Percentiles rank a stretch among this genome's conserved stretches.
Conservation (phyloP, 1,284 basidiomycete genomes). For the Malassezia sp. region DNA sequence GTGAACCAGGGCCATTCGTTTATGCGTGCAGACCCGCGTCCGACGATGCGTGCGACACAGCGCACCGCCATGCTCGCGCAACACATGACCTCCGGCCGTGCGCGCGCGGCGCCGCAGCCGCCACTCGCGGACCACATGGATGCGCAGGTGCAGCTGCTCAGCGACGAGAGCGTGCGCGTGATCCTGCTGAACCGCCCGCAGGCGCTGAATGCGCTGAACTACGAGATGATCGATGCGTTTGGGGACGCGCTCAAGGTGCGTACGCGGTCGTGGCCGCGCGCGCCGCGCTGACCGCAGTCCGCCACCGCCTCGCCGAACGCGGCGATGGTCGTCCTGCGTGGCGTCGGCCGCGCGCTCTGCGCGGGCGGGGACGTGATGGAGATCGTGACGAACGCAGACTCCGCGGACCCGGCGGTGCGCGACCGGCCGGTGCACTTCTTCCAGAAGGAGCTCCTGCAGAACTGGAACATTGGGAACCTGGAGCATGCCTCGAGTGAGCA, state of each 20-base stretch:
- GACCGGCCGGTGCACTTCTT: slow-evolving; percentile 69
- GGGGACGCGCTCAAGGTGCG: slow-evolving; percentile 62
- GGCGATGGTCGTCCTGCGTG: slow-evolving; percentile 35
- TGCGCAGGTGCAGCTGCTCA: slow-evolving; percentile 24
- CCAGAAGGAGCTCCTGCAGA: slow-evolving; percentile 82
- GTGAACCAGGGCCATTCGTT: no score
- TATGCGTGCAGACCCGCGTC: no score
- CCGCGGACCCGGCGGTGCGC: slow-evolving; percentile 34
- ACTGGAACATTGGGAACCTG: slow-evolving; percentile 64
- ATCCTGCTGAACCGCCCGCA: slow-evolving; percentile 69
- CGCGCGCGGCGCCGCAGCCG: neutral
- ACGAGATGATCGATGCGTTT: slow-evolving; percentile 67
- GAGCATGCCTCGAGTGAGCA: neutral
- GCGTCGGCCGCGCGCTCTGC: slow-evolving; percentile 74
- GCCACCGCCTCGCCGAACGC: slow-evolving; percentile 16
- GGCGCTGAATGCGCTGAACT: slow-evolving; percentile 77
- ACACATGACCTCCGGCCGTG: neutral
- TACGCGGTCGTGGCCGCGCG: no score
- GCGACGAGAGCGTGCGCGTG: slow-evolving; percentile 50
- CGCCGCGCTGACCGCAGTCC: neutral
- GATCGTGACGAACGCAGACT: slow-evolving; percentile 45
- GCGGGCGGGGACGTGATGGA: slow-evolving; percentile 82
- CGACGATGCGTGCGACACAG: neutral
- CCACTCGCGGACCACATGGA: slow-evolving; percentile 1
- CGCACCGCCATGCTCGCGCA: neutral